phyloP scores from a whole-genome alignment of 139 green algal species.

The Gonium pectorale region DNA sequence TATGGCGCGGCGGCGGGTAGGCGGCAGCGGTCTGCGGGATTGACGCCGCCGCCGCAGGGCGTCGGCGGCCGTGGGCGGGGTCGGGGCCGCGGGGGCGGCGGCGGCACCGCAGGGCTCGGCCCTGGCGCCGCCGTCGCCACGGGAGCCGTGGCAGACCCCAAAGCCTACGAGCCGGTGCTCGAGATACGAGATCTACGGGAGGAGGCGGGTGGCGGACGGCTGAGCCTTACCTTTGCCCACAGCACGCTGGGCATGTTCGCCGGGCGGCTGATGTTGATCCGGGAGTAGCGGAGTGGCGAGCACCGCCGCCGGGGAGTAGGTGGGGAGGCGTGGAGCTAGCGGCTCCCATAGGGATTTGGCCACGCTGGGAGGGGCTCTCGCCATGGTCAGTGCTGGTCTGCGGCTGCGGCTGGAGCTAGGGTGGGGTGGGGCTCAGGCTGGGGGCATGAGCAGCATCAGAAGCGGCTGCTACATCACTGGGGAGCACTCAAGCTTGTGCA shows the following conservation, averaged over 20 bases:
- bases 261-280: not conserved
- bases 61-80: no score
- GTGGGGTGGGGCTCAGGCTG: no score
- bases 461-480: no score
- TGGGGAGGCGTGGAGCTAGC: not conserved
- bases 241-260: slow-evolving; percentile 20
- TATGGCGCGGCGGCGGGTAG: no score
- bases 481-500: no score
- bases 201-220: not conserved
- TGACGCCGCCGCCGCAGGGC: not conserved
- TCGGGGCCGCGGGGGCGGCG: not conserved
- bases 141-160: no score
- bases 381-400: not conserved
- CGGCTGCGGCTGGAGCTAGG: not conserved
- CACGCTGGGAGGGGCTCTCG: not conserved
- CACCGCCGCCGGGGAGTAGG: not conserved
- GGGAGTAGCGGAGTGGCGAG: not conserved
- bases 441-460: no score
- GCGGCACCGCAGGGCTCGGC: not conserved
- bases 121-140: not conserved
- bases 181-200: not conserved
- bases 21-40: not conserved
- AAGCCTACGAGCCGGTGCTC: not conserved
- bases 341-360: not conserved
- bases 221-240: not conserved